These are phyloP conservation scores for Hypoxylon cercidicola DNA, from an alignment of 495 filamentous ascomycete species.

Conservation along the genomic window DNA sequence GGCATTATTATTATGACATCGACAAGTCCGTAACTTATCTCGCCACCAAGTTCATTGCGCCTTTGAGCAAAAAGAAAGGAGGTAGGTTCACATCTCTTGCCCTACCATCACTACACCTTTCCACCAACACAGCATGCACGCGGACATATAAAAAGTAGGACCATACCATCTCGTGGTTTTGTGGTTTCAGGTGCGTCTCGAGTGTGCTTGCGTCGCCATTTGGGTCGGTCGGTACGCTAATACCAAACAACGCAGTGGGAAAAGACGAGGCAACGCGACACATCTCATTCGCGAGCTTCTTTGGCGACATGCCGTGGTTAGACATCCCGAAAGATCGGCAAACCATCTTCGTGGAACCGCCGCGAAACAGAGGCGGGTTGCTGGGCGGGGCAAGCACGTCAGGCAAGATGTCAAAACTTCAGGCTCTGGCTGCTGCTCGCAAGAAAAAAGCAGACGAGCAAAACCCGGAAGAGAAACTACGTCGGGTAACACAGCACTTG, in stretches of 20 bases:
- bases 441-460: conserved; percentile 85
- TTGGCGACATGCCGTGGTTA: conserved; percentile 87
- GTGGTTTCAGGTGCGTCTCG: conserved; percentile 30
- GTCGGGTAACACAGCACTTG: conserved; percentile 12
- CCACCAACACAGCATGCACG: conserved; percentile 7
- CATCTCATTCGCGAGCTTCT: conserved; percentile 63
- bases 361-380: conserved; percentile 70
- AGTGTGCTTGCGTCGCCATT: conserved; percentile 19
- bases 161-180: conserved; percentile 19
- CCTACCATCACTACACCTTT: conserved; percentile 2
- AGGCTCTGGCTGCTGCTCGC: conserved; percentile 85
- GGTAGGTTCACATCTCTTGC: conserved; percentile 61
- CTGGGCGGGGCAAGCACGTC: conserved; percentile 75
- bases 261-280: conserved; percentile 40
- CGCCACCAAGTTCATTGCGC: conserved; percentile 65
- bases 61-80: conserved; percentile 52
- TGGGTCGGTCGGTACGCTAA: conserved; percentile 29
- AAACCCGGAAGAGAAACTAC: conserved; percentile 45
- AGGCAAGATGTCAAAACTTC: conserved; percentile 89
- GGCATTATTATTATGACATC: conserved; percentile 96
- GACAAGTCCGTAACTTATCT: conserved; percentile 84
- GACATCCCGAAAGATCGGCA: conserved; percentile 75
- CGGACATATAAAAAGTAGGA: conserved; percentile 23
- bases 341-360: conserved; percentile 72
- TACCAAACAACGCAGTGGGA: conserved; percentile 18